phyloP scores from a whole-genome alignment of 2,329 filamentous ascomycete species.

The Tympanopsis confertula region DNA sequence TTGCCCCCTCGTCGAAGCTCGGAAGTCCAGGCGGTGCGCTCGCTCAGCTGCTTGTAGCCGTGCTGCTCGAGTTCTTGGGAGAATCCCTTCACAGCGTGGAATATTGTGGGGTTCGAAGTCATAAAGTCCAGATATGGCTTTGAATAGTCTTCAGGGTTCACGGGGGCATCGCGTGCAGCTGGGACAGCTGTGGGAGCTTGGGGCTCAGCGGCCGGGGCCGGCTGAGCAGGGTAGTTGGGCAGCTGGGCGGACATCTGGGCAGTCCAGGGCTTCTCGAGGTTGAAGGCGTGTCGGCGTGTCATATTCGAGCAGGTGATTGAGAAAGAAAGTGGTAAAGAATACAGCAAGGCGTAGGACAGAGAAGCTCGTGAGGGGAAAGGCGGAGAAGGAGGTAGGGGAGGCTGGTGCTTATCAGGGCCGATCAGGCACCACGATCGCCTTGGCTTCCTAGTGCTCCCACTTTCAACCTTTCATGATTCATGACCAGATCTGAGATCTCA shows the following conservation, averaged over 20 bases:
- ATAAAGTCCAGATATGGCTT: slow-evolving; percentile 81
- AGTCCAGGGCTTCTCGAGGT: no score
- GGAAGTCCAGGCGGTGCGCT: slow-evolving; percentile 65
- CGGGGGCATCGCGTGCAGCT: background rate
- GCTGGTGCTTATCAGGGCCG: no score
- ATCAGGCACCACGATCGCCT: no score
- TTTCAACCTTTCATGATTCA: no score
- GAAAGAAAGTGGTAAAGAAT: no score
- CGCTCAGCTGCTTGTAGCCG: slow-evolving; percentile 67
- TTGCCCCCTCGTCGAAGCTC: slow-evolving; percentile 71
- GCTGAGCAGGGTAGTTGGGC: background rate
- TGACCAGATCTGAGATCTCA: no score
- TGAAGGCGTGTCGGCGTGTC: no score
- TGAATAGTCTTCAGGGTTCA: slow-evolving; percentile 53
- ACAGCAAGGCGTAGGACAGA: no score
- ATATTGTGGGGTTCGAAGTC: slow-evolving; percentile 81
- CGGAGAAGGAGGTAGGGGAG: no score
- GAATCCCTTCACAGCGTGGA: slow-evolving; percentile 77
- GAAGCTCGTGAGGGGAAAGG: no score
- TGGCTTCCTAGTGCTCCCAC: no score
- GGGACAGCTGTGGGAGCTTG: background rate
- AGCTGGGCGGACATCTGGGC: background rate
- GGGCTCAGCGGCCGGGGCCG: background rate
- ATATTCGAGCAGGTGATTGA: no score
- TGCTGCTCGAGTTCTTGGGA: slow-evolving; percentile 57